These are phyloP conservation scores for Melaleuca alternifolia DNA, from an alignment of 345 rosid genomes.

Conservation along the genomic window DNA sequence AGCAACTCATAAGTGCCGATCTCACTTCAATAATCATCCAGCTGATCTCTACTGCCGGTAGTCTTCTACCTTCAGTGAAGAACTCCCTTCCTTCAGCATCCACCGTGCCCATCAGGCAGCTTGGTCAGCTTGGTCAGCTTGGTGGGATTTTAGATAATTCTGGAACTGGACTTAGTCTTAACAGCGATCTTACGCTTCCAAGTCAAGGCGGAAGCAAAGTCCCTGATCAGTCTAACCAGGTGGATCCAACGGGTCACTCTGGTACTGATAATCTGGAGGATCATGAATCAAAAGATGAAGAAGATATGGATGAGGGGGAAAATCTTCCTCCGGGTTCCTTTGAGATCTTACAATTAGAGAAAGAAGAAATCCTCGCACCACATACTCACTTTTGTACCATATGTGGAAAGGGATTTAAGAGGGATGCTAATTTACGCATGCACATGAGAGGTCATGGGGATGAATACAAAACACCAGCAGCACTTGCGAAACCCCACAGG, in stretches of 20 bases:
- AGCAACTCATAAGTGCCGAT: conserved; percentile 76
- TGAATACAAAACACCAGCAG: conserved; percentile 90
- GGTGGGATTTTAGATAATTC: conserved; percentile 42
- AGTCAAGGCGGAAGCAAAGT: conserved; percentile 20
- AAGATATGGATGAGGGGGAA: conserved; percentile 89
- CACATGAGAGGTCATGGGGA: conserved; percentile 99
- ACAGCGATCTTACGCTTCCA: conserved; percentile 14
- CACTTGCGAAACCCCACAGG: conserved; percentile 83
- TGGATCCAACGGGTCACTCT: conserved; percentile 14
- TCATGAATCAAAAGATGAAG: conserved; percentile 82
- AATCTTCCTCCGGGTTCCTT: conserved; percentile 88
- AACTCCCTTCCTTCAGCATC: conserved; percentile 36
- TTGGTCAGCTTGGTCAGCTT: conserved; percentile 35
- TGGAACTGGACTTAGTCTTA: conserved; percentile 16
- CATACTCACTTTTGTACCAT: conserved; percentile 94
- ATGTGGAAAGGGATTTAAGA: conserved; percentile 97
- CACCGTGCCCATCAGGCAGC: conserved; percentile 30
- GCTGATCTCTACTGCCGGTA: conserved; percentile 89
- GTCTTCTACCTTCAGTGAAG: conserved; percentile 86
- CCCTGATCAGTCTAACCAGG: conserved; percentile 27
- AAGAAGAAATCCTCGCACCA: conserved; percentile 97
- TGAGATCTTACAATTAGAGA: conserved; percentile 86
- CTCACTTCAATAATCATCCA: conserved; percentile 90
- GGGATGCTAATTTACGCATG: conserved; percentile 95
- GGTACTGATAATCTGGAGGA: conserved; percentile 43